Evolutionary conservation across 176 grass and related monocot genomes (phyloP), one percentile per base, ranked within the genome.

Genomic region (Ampelocalamus luodianensis): DNA sequence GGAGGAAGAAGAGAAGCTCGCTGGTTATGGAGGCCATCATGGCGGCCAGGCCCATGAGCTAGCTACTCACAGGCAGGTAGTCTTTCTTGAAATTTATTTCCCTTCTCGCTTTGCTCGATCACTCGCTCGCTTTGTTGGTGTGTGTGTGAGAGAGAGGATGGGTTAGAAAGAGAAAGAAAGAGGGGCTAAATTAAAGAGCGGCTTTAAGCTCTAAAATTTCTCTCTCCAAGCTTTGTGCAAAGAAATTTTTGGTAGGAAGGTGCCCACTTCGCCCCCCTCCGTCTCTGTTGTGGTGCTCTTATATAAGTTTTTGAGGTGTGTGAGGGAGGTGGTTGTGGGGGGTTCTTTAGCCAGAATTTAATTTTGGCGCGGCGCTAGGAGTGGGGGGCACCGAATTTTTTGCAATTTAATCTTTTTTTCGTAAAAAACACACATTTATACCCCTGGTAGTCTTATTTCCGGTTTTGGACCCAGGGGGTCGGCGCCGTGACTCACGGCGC

Each of bases 1-100:
- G 89, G 66, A 96, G 81, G 85, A 91, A 89, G 84, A 96, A 90
- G 78, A 92, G 83, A 26, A 91, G 83, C 78, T 92, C 89, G 83
- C 85, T 76, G 50, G 85, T 85, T 53, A 92, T 92, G 74, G 91
- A 84, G 65, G 82, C 79, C 80, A 88, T 87, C 83, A 94, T 91
- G 87, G 86, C 67, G 82, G 27, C 85, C 32, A 34, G 32, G 32
- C 32, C 32, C 88, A 85, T 87, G 22, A 80, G 45, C 80, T 23
- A 48, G 4, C 68, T 39, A 49, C 23, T 59, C 56, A 23, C 10
- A 45, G 32, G 12, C 74, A 40, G 72, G 8, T n/a, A n/a, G n/a
- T 10, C 63, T 50, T 22, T 79, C 77, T 66, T n/a, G 0, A 53
- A 68, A 82, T 75, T 72, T 92, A 77, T 74, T 86, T 60, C 39